phyloP scores from a whole-genome alignment of 495 filamentous ascomycete species.

The Tetracladium marchalianum region DNA sequence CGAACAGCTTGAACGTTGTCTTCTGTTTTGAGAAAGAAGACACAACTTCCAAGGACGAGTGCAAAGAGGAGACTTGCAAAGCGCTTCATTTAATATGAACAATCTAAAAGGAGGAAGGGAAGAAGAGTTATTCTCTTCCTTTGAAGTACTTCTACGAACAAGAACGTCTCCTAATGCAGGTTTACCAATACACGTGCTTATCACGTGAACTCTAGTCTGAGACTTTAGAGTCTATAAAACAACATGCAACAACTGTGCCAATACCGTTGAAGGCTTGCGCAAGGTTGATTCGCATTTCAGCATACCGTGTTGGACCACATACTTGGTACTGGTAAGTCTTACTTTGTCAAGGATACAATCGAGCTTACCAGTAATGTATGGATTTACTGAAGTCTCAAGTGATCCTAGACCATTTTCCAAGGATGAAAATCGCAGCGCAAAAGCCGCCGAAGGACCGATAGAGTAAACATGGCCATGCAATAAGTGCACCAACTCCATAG shows the following conservation, averaged over 20 bases:
- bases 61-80: no score
- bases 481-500: slow-evolving; percentile 43
- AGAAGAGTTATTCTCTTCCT: no score
- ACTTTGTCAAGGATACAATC: not conserved
- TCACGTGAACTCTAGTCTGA: no score
- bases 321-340: slow-evolving; percentile 21
- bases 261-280: slow-evolving; percentile 46
- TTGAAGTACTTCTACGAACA: no score
- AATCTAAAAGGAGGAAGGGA: no score
- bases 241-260: slow-evolving; percentile 44
- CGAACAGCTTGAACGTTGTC: slow-evolving; percentile 33
- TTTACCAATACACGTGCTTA: no score
- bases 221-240: no score
- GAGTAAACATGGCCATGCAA: slow-evolving; percentile 44
- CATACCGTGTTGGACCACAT: slow-evolving; percentile 39
- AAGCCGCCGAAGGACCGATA: slow-evolving; percentile 49
- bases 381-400: slow-evolving; percentile 47
- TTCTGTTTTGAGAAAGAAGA: slow-evolving; percentile 35
- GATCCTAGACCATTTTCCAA: slow-evolving; percentile 44
- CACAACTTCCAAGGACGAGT: slow-evolving; percentile 40
- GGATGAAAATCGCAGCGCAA: slow-evolving; percentile 49
- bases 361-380: slow-evolving; percentile 37
- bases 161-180: no score
- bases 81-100: no score
- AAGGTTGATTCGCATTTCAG: slow-evolving; percentile 45